Conservation (phyloP, 2,329 filamentous ascomycete genomes). For the Phaeosphaeriaceae sp. region DNA sequence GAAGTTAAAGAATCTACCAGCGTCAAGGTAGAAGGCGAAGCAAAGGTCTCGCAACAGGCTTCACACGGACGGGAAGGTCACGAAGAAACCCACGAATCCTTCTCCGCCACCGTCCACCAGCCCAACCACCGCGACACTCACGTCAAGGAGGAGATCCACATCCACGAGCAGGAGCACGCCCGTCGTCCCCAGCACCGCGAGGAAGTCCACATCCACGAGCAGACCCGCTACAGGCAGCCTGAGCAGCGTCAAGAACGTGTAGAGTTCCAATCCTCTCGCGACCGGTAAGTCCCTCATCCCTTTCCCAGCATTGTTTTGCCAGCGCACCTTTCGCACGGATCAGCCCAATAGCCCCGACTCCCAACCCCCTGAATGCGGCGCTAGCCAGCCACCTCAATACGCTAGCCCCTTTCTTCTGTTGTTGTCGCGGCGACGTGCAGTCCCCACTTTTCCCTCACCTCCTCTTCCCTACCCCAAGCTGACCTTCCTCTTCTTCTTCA, state of each 20-base stretch:
- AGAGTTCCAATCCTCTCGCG: constrained; percentile 29
- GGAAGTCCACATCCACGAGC: constrained; percentile 44
- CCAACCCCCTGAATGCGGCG: constrained; percentile 46
- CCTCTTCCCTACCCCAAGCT: constrained; percentile 47
- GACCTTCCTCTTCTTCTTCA: constrained; percentile 50
- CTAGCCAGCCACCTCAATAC: constrained; percentile 36
- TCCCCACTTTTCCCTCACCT: constrained; percentile 47
- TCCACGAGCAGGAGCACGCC: constrained; percentile 78
- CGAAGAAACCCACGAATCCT: constrained; percentile 72
- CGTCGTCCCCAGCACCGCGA: constrained; percentile 68
- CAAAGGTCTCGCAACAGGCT: constrained; percentile 74
- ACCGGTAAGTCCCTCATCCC: constrained; percentile 41
- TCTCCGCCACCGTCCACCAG: constrained; percentile 57
- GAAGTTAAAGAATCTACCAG: constrained; percentile 64
- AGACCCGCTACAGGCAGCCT: constrained; percentile 37
- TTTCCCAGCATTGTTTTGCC: constrained; percentile 31
- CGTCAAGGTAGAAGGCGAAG: constrained; percentile 88
- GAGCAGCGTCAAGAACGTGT: constrained; percentile 27
- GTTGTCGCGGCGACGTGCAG: constrained; percentile 50
- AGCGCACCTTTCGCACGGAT: constrained; percentile 36
- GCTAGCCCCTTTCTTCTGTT: constrained; percentile 46
- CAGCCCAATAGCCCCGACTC: constrained; percentile 30
- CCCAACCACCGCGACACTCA: constrained; percentile 62
- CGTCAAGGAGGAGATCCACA: constrained; percentile 82
- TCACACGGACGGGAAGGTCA: constrained; percentile 97